Conservation (phyloP, 2,329 filamentous ascomycete genomes). For the Claviceps capensis region DNA sequence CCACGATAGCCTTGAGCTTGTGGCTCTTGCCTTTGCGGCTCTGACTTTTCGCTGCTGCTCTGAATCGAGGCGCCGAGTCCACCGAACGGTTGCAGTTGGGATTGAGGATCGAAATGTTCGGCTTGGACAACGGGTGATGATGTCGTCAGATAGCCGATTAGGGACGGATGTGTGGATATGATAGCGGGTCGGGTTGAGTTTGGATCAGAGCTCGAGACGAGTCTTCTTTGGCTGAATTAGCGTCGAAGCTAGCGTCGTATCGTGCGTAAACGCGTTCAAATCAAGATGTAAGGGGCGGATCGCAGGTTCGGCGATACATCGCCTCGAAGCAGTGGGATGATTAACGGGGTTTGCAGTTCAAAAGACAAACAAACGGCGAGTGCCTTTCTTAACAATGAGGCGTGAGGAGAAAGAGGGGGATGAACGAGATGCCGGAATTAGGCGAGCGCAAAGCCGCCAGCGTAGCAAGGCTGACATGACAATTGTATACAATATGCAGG, state of each 20-base stretch:
- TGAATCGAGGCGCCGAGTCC: constrained; percentile 31
- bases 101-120: constrained; percentile 25
- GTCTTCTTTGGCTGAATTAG: constrained; percentile 2
- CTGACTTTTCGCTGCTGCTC: constrained; percentile 49
- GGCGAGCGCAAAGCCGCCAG: background rate
- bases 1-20: background rate
- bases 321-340: background rate
- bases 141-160: constrained; percentile 53
- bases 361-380: background rate
- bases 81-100: constrained; percentile 20
- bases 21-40: background rate
- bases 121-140: constrained; percentile 55
- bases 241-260: background rate
- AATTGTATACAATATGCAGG: too few relatives aligned
- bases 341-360: background rate
- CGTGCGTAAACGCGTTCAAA: background rate
- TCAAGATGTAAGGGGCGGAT: background rate
- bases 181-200: constrained; percentile 15
- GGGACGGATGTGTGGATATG: constrained; percentile 45
- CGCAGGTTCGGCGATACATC: background rate
- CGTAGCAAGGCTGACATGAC: background rate
- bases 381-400: too few relatives aligned
- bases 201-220: constrained; percentile 13
- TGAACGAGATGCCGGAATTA: background rate
- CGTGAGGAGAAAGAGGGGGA: too few relatives aligned